Percentiles rank a stretch among this genome's conserved stretches.
phyloP scores from a whole-genome alignment of 106 monocot genomes.

The Acanthochlamys bracteata region DNA sequence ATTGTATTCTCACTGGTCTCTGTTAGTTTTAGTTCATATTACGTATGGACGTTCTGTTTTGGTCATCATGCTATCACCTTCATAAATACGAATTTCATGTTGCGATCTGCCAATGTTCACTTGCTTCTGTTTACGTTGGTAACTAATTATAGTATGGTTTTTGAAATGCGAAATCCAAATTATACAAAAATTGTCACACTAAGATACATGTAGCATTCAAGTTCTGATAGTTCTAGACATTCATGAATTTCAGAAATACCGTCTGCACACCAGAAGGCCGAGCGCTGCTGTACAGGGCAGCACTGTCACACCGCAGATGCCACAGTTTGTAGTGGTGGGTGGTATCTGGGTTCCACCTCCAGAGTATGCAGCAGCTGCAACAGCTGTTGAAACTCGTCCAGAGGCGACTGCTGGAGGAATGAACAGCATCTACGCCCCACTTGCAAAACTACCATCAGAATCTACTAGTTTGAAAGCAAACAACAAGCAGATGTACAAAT shows the following conservation, averaged over 20 bases:
- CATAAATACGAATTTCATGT: no score
- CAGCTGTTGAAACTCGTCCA: background rate
- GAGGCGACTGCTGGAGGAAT: conserved; percentile 1
- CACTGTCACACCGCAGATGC: conserved; percentile 1
- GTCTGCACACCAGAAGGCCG: conserved; percentile 25
- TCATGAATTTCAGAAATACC: conserved; percentile 25
- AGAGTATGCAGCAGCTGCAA: conserved; percentile 10
- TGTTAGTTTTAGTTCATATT: no score
- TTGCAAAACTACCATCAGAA: conserved; percentile 15
- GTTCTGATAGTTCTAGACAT: background rate
- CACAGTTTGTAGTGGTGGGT: conserved; percentile 23
- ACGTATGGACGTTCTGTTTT: no score
- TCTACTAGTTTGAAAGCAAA: background rate
- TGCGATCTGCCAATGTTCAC: no score
- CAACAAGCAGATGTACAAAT: background rate
- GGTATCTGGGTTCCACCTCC: conserved; percentile 34
- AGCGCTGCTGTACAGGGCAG: background rate
- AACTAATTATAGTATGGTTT: no score
- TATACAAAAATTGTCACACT: no score
- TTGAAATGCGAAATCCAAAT: no score
- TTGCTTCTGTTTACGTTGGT: no score
- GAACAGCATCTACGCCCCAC: conserved; percentile 13
- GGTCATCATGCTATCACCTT: no score
- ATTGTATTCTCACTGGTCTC: no score
- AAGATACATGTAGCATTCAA: no score